These are phyloP conservation scores for Beverwykella pulmonaria DNA, from an alignment of 495 filamentous ascomycete genomes.

Conservation along the genomic window DNA sequence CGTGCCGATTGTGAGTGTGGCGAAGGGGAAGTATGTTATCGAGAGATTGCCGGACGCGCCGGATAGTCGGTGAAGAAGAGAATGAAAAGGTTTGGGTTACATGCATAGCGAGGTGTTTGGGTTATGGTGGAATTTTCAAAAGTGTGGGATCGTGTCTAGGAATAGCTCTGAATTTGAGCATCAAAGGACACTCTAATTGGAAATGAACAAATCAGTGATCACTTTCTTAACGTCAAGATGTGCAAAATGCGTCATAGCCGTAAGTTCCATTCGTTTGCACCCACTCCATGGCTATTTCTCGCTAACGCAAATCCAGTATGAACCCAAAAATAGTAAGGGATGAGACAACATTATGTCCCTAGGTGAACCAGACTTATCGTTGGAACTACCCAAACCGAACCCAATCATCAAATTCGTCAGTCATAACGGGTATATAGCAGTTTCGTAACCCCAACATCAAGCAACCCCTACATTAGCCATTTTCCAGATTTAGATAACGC, in stretches of 20 bases:
- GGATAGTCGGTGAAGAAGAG: slow-evolving; percentile 49
- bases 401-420: background rate
- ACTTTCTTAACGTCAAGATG: no score
- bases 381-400: no score
- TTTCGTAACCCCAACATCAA: background rate
- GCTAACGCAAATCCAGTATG: no score
- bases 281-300: no score
- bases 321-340: no score
- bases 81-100: background rate
- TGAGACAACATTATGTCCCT: no score
- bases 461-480: background rate
- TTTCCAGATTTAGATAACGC: background rate
- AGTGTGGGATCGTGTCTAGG: background rate
- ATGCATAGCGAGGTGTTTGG: slow-evolving; percentile 37
- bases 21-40: slow-evolving; percentile 85
- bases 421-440: background rate
- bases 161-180: no score
- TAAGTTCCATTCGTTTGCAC: no score
- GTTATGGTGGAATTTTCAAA: slow-evolving; percentile 5
- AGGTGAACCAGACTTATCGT: no score
- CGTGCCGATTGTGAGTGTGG: slow-evolving; percentile 71
- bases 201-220: no score
- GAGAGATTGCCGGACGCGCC: slow-evolving; percentile 86
- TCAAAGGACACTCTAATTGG: no score
- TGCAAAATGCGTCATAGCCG: no score